Evolutionary conservation across 768 basidiomycete genomes (phyloP).

Genomic region (Russula emetica): DNA sequence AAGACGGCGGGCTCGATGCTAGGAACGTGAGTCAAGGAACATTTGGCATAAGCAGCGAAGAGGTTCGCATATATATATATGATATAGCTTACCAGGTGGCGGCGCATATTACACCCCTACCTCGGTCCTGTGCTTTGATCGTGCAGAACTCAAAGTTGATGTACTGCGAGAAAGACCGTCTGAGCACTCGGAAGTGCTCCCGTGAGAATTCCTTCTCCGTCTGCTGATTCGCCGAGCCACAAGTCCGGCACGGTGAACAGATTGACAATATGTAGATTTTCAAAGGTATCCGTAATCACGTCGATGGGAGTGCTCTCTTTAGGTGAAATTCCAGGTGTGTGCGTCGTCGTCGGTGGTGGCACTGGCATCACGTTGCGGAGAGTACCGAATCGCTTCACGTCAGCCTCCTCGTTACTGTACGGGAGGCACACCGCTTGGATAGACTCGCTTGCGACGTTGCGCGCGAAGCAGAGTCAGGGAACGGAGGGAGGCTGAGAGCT

Average conservation of each 20-base stretch:
- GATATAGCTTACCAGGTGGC: constrained; percentile 74
- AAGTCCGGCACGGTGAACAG: constrained; percentile 57
- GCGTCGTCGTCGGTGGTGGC: background rate
- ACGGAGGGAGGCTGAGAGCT: constrained; percentile 52
- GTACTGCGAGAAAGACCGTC: constrained; percentile 68
- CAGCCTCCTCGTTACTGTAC: constrained; percentile 56
- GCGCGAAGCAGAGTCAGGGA: constrained; percentile 32
- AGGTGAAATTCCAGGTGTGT: constrained; percentile 29
- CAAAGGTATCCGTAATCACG: constrained; percentile 47
- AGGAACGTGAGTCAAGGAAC: background rate
- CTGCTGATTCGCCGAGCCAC: constrained; percentile 72
- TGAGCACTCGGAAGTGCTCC: constrained; percentile 74
- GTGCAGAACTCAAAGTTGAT: constrained; percentile 68
- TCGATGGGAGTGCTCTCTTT: constrained; percentile 49
- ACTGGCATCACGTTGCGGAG: constrained; percentile 34
- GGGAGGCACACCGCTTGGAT: constrained; percentile 77
- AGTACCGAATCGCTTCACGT: constrained; percentile 54
- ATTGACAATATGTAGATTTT: constrained; percentile 58
- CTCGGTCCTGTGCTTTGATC: constrained; percentile 60
- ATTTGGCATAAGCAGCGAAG: background rate
- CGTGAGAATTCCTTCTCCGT: constrained; percentile 60
- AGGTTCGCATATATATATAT: background rate
- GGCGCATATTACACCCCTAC: constrained; percentile 79
- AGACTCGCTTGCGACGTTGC: constrained; percentile 45
- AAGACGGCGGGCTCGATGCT: constrained; percentile 80